These are phyloP conservation scores for Solanum peruvianum DNA, from an alignment of 257 asterid genomes.

Conservation along the genomic window DNA sequence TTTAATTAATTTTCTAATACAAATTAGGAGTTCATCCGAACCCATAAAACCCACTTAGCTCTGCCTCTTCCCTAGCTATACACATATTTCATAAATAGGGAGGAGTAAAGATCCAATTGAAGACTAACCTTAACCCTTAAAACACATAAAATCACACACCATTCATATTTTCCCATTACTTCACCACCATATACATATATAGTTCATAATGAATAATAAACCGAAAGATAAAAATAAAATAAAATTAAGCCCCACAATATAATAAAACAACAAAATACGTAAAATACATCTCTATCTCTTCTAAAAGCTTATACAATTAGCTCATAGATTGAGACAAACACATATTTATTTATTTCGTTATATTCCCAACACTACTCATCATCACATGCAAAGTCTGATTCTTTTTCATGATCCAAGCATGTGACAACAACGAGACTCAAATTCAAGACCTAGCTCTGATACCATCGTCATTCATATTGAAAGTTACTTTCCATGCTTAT, in stretches of 20 bases:
- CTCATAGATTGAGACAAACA: neutral
- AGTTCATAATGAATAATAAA: neutral
- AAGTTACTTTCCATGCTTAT: neutral
- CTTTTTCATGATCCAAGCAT: neutral
- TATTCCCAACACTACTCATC: neutral
- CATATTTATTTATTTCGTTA: neutral
- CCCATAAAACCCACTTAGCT: too few relatives aligned
- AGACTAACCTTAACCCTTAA: neutral
- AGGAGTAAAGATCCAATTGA: neutral
- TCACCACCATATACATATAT: neutral
- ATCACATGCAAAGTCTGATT: neutral
- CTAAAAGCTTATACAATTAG: neutral
- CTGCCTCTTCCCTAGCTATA: neutral
- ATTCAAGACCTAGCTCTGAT: neutral
- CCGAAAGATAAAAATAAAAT: neutral
- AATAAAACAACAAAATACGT: neutral
- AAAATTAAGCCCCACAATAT: neutral
- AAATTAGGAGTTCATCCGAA: too few relatives aligned
- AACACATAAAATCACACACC: neutral
- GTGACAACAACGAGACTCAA: fast-evolving
- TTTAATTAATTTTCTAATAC: too few relatives aligned
- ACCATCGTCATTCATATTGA: too few relatives aligned
- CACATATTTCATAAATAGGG: neutral
- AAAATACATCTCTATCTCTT: neutral
- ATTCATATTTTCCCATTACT: neutral